These are phyloP conservation scores for Xylaria hypoxylon DNA, from an alignment of 2,329 filamentous ascomycete species.

Conservation along the genomic window DNA sequence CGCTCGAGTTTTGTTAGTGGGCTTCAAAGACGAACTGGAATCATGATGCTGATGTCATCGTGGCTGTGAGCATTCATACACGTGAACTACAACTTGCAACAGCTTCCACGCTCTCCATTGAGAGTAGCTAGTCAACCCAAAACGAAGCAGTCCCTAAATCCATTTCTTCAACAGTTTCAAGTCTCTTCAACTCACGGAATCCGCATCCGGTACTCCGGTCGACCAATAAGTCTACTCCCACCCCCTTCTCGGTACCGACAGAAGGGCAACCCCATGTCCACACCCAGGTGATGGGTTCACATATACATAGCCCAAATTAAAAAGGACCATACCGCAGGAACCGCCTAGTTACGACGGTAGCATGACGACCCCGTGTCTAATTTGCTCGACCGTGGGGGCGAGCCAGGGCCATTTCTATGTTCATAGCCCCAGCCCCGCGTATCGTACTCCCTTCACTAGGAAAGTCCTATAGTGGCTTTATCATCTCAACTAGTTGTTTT, in stretches of 20 bases:
- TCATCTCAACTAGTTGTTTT: not conserved
- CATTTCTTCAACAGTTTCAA: not conserved
- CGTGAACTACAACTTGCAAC: slow-evolving; percentile 5
- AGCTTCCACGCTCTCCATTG: not conserved
- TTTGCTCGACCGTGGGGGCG: slow-evolving; percentile 25
- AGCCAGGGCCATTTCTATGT: not conserved
- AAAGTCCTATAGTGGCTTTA: slow-evolving; percentile 8
- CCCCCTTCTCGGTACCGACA: slow-evolving; percentile 15
- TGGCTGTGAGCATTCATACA: not conserved
- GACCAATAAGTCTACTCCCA: not conserved
- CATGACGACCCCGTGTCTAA: slow-evolving; percentile 11
- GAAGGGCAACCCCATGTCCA: slow-evolving; percentile 10
- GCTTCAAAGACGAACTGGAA: not conserved
- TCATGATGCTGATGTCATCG: slow-evolving; percentile 3
- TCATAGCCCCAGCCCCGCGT: slow-evolving; percentile 21
- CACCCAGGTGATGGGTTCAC: not conserved
- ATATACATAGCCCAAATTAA: slow-evolving; percentile 12
- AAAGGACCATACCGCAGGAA: slow-evolving; percentile 20
- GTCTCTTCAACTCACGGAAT: not conserved
- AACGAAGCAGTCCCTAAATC: not conserved
- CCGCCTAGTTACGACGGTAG: not conserved
- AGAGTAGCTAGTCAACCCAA: not conserved
- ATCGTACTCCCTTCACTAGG: slow-evolving; percentile 7
- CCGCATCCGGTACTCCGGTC: not conserved
- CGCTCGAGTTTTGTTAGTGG: not conserved